Evolutionary conservation across 2,329 filamentous ascomycete species (phyloP).

Genomic region (Herpotrichia juniperi): DNA sequence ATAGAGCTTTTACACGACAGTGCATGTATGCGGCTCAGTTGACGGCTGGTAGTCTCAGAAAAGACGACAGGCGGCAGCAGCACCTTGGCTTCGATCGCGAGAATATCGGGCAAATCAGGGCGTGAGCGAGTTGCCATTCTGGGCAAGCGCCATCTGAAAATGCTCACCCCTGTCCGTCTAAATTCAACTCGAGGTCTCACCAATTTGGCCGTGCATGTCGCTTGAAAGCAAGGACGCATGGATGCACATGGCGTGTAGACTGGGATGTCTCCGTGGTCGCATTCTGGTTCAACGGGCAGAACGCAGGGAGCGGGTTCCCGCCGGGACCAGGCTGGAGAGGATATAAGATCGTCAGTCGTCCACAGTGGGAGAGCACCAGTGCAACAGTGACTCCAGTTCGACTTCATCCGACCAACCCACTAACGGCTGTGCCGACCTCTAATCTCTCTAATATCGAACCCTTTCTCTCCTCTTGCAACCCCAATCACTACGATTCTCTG

Average conservation of each 20-base stretch:
- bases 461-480: neutral
- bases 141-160: conserved; percentile 29
- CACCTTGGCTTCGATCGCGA: conserved; percentile 18
- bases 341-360: conserved; percentile 38
- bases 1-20: conserved; percentile 38
- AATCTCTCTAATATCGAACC: too few relatives aligned
- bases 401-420: conserved; percentile 8
- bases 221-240: conserved; percentile 20
- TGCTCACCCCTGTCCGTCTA: conserved; percentile 29
- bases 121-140: conserved; percentile 23
- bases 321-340: conserved; percentile 15
- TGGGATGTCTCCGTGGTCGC: conserved; percentile 27
- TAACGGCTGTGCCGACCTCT: neutral
- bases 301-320: conserved; percentile 9
- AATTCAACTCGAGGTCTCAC: conserved; percentile 35
- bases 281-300: conserved; percentile 31
- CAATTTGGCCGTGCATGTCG: conserved; percentile 38
- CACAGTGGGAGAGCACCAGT: conserved; percentile 11
- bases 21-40: conserved; percentile 39
- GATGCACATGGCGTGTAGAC: conserved; percentile 31
- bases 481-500: neutral
- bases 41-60: conserved; percentile 7
- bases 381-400: conserved; percentile 19
- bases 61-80: conserved; percentile 20
- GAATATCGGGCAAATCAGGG: conserved; percentile 33